These are phyloP conservation scores for Plasmodium vinckei DNA, from an alignment of 169 alveolate genomes.

Conservation along the genomic window DNA sequence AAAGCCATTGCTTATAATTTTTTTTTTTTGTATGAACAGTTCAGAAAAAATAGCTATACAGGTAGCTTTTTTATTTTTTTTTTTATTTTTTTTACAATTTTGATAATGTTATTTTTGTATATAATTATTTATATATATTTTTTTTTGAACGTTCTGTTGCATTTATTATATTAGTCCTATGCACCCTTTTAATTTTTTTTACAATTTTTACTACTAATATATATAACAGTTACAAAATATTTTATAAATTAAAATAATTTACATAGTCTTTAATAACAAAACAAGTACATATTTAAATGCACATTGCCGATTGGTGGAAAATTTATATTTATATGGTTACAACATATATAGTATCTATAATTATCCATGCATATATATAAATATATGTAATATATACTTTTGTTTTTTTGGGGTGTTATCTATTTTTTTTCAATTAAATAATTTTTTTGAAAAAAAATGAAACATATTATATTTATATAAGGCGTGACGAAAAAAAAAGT, in stretches of 20 bases:
- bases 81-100: too few species aligned
- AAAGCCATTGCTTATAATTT: conserved; percentile 36
- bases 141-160: too few species aligned
- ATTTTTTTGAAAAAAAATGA: conserved; percentile 15
- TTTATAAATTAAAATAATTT: too few species aligned
- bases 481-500: not conserved
- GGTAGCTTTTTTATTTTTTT: too few species aligned
- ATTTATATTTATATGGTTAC: not conserved
- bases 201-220: too few species aligned
- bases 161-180: too few species aligned
- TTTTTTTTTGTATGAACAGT: conserved; percentile 17
- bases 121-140: too few species aligned
- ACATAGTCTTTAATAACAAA: too few species aligned
- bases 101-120: too few species aligned
- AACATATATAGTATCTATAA: conserved; percentile 4
- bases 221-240: too few species aligned
- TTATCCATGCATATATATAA: not conserved
- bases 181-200: too few species aligned
- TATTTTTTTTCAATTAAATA: conserved; percentile 13
- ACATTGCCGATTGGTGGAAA: not conserved
- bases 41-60: not conserved
- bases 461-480: conserved; percentile 2
- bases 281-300: conserved; percentile 12
- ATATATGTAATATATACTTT: not conserved
- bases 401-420: not conserved